Evolutionary conservation across 225 moss, liverwort and hornwort genomes (phyloP).

Genomic region (Straminergon stramineum): DNA sequence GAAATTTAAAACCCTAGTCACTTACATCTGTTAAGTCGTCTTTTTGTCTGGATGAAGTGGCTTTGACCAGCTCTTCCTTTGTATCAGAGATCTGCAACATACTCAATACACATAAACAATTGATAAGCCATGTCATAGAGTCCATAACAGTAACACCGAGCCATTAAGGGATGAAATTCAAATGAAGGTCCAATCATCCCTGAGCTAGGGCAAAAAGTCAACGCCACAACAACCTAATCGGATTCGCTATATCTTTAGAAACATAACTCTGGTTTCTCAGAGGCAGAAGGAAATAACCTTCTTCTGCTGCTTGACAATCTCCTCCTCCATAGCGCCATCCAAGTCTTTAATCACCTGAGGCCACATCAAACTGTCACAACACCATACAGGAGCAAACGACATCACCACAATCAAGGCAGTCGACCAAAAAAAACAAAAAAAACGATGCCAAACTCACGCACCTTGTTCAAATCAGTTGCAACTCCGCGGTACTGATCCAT

Average conservation of each 20-base stretch:
- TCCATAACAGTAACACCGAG: neutral
- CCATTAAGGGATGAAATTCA: neutral
- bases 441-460: neutral
- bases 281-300: slow-evolving; percentile 23
- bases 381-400: neutral
- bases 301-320: slow-evolving; percentile 49
- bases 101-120: neutral
- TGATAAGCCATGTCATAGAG: neutral
- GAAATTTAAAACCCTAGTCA: neutral
- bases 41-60: slow-evolving; percentile 48
- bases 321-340: slow-evolving; percentile 31
- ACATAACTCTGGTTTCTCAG: neutral
- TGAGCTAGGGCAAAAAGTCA: neutral
- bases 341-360: slow-evolving; percentile 56
- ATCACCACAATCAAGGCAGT: neutral
- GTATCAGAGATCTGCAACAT: slow-evolving; percentile 36
- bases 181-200: neutral
- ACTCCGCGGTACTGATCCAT: slow-evolving; percentile 45
- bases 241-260: neutral
- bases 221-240: neutral
- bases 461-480: slow-evolving; percentile 48
- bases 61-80: slow-evolving; percentile 30
- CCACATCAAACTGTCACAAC: slow-evolving; percentile 4
- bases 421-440: neutral
- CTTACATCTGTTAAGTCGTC: slow-evolving; percentile 69